Evolutionary conservation across 768 basidiomycete genomes (phyloP).

Genomic region (Trametes cingulata): DNA sequence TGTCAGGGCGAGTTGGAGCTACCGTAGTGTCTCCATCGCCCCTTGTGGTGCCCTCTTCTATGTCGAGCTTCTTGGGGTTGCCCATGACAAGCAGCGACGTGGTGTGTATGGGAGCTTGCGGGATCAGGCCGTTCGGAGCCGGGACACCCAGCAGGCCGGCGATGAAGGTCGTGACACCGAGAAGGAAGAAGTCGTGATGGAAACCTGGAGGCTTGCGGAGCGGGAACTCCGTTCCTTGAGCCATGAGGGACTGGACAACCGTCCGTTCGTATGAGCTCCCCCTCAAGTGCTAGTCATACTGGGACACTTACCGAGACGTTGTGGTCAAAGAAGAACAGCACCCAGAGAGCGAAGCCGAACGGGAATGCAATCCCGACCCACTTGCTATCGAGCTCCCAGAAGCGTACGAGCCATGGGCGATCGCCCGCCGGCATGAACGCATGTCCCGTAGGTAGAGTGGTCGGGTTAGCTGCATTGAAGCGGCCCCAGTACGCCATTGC

Average conservation of each 20-base stretch:
- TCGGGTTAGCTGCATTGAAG: slow-evolving; percentile 59
- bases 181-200: slow-evolving; percentile 87
- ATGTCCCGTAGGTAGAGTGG: slow-evolving; percentile 66
- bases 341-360: slow-evolving; percentile 86
- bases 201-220: slow-evolving; percentile 88
- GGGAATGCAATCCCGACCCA: slow-evolving; percentile 91
- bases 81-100: slow-evolving; percentile 76
- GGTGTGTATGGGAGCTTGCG: slow-evolving; percentile 93
- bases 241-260: slow-evolving; percentile 86
- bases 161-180: slow-evolving; percentile 88
- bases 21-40: slow-evolving; percentile 19
- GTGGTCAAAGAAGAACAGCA: slow-evolving; percentile 94
- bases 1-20: background rate
- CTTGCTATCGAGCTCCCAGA: slow-evolving; percentile 86
- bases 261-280: background rate
- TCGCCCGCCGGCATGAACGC: slow-evolving; percentile 74
- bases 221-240: slow-evolving; percentile 87
- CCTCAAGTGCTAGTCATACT: background rate
- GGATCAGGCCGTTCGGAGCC: slow-evolving; percentile 83
- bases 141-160: slow-evolving; percentile 85
- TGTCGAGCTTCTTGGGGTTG: slow-evolving; percentile 38
- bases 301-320: slow-evolving; percentile 82
- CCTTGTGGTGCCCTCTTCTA: slow-evolving; percentile 27
- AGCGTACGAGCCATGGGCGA: slow-evolving; percentile 80
- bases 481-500: slow-evolving; percentile 87